Evolutionary conservation across 352 stramenopile genomes (phyloP), one percentile per base, ranked within the genome.

Genomic region (Globisporangium nunn): DNA sequence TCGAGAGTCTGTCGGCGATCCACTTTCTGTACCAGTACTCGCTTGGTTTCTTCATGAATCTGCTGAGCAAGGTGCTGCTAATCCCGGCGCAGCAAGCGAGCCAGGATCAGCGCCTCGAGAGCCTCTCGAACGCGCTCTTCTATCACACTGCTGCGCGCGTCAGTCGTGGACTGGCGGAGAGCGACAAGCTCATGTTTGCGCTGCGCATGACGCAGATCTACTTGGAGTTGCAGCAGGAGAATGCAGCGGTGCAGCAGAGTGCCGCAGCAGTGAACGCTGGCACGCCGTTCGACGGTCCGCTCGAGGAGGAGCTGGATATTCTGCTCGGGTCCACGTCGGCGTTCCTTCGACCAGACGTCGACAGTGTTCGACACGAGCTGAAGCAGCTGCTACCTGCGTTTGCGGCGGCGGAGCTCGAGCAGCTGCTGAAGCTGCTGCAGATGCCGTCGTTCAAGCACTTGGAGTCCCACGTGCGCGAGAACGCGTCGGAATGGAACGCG

Each of bases 21-120:
- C 95, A 97, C 72, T 99, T 98, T 63, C 71, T 99, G 45, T 99
- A 99, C 74, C 96, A 99, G 68, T 99, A 98, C 68, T 98, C 92
- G 59, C 76, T 99, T 0, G 80, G 87, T n/a, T 98, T 98, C 54
- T 99, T 99, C 70, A 87, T 99, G 47, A 82, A 82, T n/a, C 82
- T 98, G 33, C 71, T 99, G 28, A 85, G 93, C 8, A 85, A 88
- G 61, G 95, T 99, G 28, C 75, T 99, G 12, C 61, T 71, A 8
- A 64, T 74, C 15, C 67, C 76, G 23, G 23, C 23, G 7, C 57
- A 57, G 41, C 29, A 45, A 14, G 33, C 40, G 31, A 62, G 17
- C 23, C 61, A 78, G 51, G 58, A 71, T 6, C 54, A 58, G 37
- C 76, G 84, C 0, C 67, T 97, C 35, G 70, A 71, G 8, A 72